phyloP scores from a whole-genome alignment of 768 basidiomycete genomes.

The Tulasnella sp. region DNA sequence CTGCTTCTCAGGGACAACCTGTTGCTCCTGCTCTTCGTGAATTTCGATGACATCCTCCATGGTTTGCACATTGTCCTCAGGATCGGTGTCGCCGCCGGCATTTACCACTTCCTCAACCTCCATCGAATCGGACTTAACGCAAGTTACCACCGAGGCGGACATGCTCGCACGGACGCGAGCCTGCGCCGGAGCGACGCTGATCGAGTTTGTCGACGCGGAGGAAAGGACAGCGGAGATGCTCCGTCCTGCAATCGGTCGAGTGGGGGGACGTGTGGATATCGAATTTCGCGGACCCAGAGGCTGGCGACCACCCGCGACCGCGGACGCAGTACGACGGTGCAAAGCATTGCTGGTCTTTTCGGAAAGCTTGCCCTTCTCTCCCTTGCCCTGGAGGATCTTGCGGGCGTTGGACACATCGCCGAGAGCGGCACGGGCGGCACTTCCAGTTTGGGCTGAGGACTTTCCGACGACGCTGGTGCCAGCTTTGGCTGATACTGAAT shows the following conservation, averaged over 20 bases:
- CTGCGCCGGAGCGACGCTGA: constrained; percentile 2
- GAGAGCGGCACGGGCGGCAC: background rate
- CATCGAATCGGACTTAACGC: constrained; percentile 8
- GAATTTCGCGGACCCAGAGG: background rate
- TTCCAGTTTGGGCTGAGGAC: background rate
- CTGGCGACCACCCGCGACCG: background rate
- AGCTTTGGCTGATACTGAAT: background rate
- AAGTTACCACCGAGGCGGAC: background rate
- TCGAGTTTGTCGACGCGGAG: background rate
- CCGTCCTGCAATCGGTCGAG: constrained; percentile 3
- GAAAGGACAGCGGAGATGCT: background rate
- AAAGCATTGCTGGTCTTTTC: background rate
- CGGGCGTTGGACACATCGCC: constrained; percentile 11
- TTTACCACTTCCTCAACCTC: constrained; percentile 34
- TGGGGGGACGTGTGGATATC: background rate
- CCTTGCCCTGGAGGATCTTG: background rate
- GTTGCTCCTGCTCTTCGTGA: constrained; percentile 36
- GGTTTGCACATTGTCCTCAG: constrained; percentile 25
- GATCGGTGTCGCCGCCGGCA: constrained; percentile 25
- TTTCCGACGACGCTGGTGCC: background rate
- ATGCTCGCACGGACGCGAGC: background rate
- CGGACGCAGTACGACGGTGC: constrained; percentile 1
- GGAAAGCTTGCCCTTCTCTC: constrained; percentile 4
- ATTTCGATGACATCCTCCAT: constrained; percentile 21
- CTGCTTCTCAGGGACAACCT: constrained; percentile 19